Percentiles rank a stretch among this genome's conserved stretches.
phyloP scores from a whole-genome alignment of 352 stramenopile genomes.

The Pythium brachiatum region DNA sequence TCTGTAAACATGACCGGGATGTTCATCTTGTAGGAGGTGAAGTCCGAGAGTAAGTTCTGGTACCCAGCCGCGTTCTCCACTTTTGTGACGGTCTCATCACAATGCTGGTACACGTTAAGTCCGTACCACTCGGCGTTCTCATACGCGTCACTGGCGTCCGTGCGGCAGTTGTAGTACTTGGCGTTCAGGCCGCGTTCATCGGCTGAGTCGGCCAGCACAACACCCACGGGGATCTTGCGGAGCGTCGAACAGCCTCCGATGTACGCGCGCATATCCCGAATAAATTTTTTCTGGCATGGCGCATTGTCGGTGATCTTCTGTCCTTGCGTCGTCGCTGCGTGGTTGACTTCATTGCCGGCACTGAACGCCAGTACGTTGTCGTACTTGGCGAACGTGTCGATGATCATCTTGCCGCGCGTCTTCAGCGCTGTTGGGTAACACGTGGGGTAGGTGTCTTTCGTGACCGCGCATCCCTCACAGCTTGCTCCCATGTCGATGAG shows the following conservation, averaged over 20 bases:
- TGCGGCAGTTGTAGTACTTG: slow-evolving; percentile 87
- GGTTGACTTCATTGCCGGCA: slow-evolving; percentile 82
- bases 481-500: slow-evolving; percentile 61
- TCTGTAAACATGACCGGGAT: slow-evolving; percentile 82
- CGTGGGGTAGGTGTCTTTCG: slow-evolving; percentile 40
- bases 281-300: slow-evolving; percentile 89
- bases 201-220: slow-evolving; percentile 62
- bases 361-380: slow-evolving; percentile 81
- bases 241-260: slow-evolving; percentile 48
- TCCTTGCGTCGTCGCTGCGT: slow-evolving; percentile 32
- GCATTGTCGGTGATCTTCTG: slow-evolving; percentile 41
- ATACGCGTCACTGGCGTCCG: slow-evolving; percentile 55
- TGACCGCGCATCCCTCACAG: slow-evolving; percentile 58
- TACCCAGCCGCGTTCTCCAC: slow-evolving; percentile 49
- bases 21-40: slow-evolving; percentile 49
- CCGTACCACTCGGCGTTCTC: slow-evolving; percentile 86
- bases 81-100: slow-evolving; percentile 38
- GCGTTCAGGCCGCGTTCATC: slow-evolving; percentile 54
- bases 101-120: slow-evolving; percentile 86
- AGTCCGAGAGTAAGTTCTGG: slow-evolving; percentile 56
- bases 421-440: slow-evolving; percentile 68
- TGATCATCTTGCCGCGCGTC: slow-evolving; percentile 68
- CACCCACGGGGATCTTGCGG: slow-evolving; percentile 73
- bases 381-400: slow-evolving; percentile 81
- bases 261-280: slow-evolving; percentile 81